These are phyloP conservation scores for Solanum tacnaense DNA, from an alignment of 257 asterid species.

Conservation along the genomic window DNA sequence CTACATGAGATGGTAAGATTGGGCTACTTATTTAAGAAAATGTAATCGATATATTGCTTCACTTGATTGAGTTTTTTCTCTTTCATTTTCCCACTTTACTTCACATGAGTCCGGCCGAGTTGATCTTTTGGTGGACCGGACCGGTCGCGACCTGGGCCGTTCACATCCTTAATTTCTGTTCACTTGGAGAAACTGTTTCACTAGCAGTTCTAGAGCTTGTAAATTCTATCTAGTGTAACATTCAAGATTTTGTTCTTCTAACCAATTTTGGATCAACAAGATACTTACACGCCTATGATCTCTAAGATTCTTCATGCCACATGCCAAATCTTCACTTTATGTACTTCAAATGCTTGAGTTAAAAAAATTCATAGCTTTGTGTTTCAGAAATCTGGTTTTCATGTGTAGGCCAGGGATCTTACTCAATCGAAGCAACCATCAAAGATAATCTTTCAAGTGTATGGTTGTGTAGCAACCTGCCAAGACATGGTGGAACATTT, in stretches of 20 bases:
- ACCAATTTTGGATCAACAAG: background rate
- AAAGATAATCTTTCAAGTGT: conserved; percentile 64
- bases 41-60: background rate
- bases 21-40: background rate
- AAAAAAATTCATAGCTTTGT: background rate
- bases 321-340: background rate
- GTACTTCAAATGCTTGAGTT: background rate
- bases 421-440: conserved; percentile 25
- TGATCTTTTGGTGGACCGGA: background rate
- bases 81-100: background rate
- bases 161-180: background rate
- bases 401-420: conserved; percentile 39
- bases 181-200: background rate
- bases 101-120: background rate
- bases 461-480: conserved; percentile 75
- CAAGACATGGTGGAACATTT: conserved; percentile 77
- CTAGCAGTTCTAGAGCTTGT: background rate
- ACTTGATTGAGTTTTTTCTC: background rate
- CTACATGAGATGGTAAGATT: conserved; percentile 48
- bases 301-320: background rate
- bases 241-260: background rate
- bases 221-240: background rate
- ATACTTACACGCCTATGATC: background rate
- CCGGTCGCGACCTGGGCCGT: background rate
- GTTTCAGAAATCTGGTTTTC: background rate